Base-by-base conservation (phyloP, 768 basidiomycete genomes). In the Tricholoma sp. region DNA sequence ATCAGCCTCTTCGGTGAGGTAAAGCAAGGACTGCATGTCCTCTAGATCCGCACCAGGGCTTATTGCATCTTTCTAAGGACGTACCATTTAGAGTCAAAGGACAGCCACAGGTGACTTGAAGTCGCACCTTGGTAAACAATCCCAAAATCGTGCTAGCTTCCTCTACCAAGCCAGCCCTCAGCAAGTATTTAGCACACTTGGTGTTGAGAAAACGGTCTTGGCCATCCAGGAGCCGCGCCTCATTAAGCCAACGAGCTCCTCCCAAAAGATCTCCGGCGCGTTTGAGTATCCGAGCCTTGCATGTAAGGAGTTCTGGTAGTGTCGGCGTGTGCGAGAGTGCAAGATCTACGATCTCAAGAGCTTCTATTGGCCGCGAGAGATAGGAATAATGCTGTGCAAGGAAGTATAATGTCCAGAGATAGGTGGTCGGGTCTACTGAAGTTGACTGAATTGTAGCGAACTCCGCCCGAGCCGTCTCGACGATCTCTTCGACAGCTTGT, bases 141-240 rank as follows among this genome's bases (percentile, higher is more conserved):
- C 89, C 91, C 15, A 96, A 74, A 6, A 93, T 74, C 1, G 80
- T 72, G 52, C 78, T 81, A 0, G 92, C 96, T 65, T 90, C 88
- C 41, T 85, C 83, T 3, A 89, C 67, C 68, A 91, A 76, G 4
- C 91, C 95, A 5, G 89, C 91, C 44, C 95, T 76, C 39, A 98
- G 69, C 48, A 88, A 79, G 66, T 98, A 98, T 68, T 98, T 98
- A 0, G 86, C 96, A 49, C 82, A 80, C 69, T 98, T 98, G 34
- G 91, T 91, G 70, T 99, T 98, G 65, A 99, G 69, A 72, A 93
- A 97, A 45, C 97, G 78, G 67, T 99, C 97, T 72, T 98, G 97
- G 0, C 91, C 87, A 67, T 99, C 97, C 50, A 99, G 73, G 20
- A 80, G 66, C 44, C 93, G 76, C 3, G 97, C 94, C 13, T 91